Evolutionary conservation across 2,329 filamentous ascomycete genomes (phyloP), one percentile per base, ranked within the genome.

Genomic region (Periglandula ipomoeae): DNA sequence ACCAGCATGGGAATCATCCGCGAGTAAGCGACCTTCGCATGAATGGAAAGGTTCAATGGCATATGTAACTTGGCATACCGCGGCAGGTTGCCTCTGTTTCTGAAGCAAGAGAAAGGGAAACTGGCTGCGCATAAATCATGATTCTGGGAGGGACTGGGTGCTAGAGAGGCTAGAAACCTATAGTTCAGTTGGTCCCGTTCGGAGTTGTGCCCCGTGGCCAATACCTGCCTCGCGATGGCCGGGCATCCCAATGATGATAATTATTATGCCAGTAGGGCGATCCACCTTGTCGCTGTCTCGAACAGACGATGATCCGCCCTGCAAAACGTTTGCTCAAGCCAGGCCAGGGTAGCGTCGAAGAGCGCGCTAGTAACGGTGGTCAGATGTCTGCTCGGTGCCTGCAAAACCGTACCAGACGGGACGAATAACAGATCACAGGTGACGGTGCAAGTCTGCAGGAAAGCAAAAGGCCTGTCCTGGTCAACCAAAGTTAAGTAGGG

Each of bases 321-420:
- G 15, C 17, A n/a, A 24, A 32, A 46, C 26, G 44, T 46, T 38
- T 46, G 44, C 44, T 39, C n/a, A 22, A 10, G 32, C n/a, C n/a
- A 20, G 20, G n/a, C n/a, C n/a, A 43, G 10, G 1, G 38, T 6
- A 41, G 9, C 27, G 27, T 32, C 15, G 9, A 27, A 27, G 11
- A 9, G 24, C 40, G 5, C 24, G 40, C 24, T 20, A 32, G 30
- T 13, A 35, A 40, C 5, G 44, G 35, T 35, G 35, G 30, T 39
- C 34, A 19, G 37, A 22, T 38, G 24, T 32, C 26, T 22, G 42
- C 27, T 44, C 24, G 30, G 10, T 32, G 19, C 19, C 19, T 11
- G 11, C 9, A 19, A 4, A 20, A 20, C 34, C 17, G 5, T 44
- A 20, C 17, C 30, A 37, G 30, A 45, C 11, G 15, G 27, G 43